Evolutionary conservation across 345 rosid species (phyloP).

Genomic region (Arabis hirsuta): DNA sequence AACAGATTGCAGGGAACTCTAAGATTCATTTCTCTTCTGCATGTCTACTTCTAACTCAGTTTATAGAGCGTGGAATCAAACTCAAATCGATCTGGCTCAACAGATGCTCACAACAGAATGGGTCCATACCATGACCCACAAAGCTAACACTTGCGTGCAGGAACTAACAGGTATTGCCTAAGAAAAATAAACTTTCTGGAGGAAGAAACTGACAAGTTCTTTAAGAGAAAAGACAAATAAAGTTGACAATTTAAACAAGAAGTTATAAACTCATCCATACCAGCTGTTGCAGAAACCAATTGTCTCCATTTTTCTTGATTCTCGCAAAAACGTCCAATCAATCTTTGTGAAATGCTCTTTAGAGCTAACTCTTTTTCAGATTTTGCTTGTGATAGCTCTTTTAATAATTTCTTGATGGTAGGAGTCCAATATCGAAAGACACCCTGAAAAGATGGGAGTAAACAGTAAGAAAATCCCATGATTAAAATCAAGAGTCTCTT

Average conservation of each 20-base stretch:
- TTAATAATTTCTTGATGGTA: constrained; percentile 66
- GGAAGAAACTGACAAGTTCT: constrained; percentile 20
- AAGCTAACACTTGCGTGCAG: constrained; percentile 19
- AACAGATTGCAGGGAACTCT: constrained; percentile 7
- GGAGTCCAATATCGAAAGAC: constrained; percentile 91
- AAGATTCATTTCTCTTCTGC: constrained; percentile 24
- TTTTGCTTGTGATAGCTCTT: constrained; percentile 78
- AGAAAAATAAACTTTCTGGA: constrained; percentile 1
- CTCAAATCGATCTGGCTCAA: constrained; percentile 14
- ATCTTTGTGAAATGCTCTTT: constrained; percentile 78
- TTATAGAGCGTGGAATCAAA: constrained; percentile 16
- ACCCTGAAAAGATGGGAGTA: constrained; percentile 59
- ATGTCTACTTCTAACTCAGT: constrained; percentile 20
- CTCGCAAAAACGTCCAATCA: constrained; percentile 72
- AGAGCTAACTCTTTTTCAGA: constrained; percentile 77
- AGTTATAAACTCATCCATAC: constrained; percentile 45
- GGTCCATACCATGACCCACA: too few relatives aligned
- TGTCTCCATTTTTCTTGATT: constrained; percentile 84
- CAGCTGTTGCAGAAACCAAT: constrained; percentile 76
- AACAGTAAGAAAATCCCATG: constrained; percentile 17
- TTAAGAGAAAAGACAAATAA: background rate
- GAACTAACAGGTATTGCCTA: background rate
- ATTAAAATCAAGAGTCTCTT: background rate
- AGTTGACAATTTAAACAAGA: background rate
- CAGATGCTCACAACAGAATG: background rate